These are phyloP conservation scores for Diplocarpon mali DNA, from an alignment of 2,329 filamentous ascomycete genomes.

Conservation along the genomic window DNA sequence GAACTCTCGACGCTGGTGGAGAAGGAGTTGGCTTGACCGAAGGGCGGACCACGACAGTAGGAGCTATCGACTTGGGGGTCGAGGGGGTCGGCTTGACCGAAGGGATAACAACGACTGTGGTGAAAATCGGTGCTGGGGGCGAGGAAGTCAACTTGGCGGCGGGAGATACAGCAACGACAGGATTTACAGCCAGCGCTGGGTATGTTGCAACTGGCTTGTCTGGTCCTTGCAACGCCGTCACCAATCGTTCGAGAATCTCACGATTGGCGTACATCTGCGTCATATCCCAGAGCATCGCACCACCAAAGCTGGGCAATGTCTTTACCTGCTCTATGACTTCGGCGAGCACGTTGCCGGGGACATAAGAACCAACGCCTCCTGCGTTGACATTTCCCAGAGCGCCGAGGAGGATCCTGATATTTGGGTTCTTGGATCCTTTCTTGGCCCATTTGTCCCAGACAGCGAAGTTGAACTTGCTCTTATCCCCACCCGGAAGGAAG, in stretches of 20 bases:
- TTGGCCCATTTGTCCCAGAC: conserved; percentile 58
- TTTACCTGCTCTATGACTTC: conserved; percentile 42
- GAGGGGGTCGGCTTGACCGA: background rate
- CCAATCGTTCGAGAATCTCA: conserved; percentile 36
- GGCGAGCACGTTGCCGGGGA: conserved; percentile 34
- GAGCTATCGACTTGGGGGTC: background rate
- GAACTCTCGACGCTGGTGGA: background rate
- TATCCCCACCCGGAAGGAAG: background rate
- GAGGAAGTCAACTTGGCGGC: background rate
- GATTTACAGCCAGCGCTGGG: background rate
- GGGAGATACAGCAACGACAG: background rate
- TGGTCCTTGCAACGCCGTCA: conserved; percentile 5
- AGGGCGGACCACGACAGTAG: background rate
- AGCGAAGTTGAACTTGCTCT: conserved; percentile 46
- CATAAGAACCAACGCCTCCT: conserved; percentile 41
- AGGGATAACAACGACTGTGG: background rate
- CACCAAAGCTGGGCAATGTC: conserved; percentile 49
- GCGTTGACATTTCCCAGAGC: conserved; percentile 36
- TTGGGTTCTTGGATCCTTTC: conserved; percentile 41
- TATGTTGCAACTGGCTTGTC: background rate
- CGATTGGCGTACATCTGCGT: conserved; percentile 46
- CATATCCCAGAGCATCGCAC: conserved; percentile 61
- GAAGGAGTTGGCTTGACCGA: background rate
- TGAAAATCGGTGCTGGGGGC: background rate
- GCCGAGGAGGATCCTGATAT: conserved; percentile 51